phyloP scores from a whole-genome alignment of 495 filamentous ascomycete species.

The Lindgomyces ingoldianus region DNA sequence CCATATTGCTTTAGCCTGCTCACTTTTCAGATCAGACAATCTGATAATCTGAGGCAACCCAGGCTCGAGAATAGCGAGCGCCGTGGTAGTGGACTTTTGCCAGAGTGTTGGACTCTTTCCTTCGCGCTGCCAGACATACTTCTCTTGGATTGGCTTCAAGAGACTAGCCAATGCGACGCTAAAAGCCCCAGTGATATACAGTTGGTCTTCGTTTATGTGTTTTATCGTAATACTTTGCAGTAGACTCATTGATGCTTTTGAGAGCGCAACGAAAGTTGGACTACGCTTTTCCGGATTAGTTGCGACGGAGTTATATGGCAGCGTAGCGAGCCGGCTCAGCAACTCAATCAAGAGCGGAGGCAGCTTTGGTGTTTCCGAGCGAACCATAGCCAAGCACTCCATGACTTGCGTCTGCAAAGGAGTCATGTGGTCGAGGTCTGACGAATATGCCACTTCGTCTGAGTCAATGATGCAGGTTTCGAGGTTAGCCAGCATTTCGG shows the following conservation, averaged over 20 bases:
- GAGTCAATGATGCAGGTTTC: slow-evolving; percentile 66
- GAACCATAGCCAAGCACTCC: slow-evolving; percentile 69
- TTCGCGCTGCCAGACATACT: slow-evolving; percentile 63
- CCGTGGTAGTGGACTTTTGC: slow-evolving; percentile 72
- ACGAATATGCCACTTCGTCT: slow-evolving; percentile 72
- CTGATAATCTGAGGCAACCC: slow-evolving; percentile 52
- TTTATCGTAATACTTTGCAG: slow-evolving; percentile 60
- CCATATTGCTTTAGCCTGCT: slow-evolving; percentile 57
- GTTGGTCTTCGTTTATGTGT: slow-evolving; percentile 29
- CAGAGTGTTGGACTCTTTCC: slow-evolving; percentile 69
- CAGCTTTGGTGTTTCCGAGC: slow-evolving; percentile 65
- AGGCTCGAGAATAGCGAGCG: slow-evolving; percentile 66
- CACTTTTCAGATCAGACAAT: slow-evolving; percentile 43
- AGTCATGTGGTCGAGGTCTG: slow-evolving; percentile 82
- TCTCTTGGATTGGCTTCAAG: slow-evolving; percentile 65
- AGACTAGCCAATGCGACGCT: slow-evolving; percentile 67
- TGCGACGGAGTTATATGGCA: slow-evolving; percentile 58
- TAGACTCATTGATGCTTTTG: slow-evolving; percentile 73
- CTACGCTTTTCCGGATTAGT: slow-evolving; percentile 15
- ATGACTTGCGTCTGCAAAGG: slow-evolving; percentile 73
- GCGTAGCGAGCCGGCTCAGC: slow-evolving; percentile 65
- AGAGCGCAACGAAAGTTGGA: slow-evolving; percentile 83
- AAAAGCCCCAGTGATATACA: slow-evolving; percentile 32
- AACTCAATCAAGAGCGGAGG: slow-evolving; percentile 68
- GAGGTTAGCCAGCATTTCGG: slow-evolving; percentile 55